phyloP scores from a whole-genome alignment of 805 yeast species.

The Cyberlindnera xylosilytica region DNA sequence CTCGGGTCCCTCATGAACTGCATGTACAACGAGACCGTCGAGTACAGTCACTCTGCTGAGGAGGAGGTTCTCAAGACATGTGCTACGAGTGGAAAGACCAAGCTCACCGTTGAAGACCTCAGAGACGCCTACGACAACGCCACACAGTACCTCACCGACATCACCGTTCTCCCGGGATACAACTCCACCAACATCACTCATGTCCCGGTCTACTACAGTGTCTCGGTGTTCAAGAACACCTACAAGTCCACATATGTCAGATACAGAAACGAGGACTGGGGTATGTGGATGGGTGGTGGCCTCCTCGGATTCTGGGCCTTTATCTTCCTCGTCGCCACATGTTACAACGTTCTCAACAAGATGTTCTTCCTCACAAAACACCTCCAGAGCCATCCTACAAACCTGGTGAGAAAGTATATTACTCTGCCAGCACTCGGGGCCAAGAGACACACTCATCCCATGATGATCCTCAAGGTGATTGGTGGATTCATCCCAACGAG shows the following conservation, averaged over 20 bases:
- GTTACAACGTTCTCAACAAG: conserved; percentile 26
- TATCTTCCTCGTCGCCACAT: conserved; percentile 39
- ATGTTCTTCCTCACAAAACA: conserved; percentile 16
- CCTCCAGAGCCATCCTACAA: conserved; percentile 16
- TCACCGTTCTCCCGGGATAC: conserved; percentile 32
- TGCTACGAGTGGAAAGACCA: conserved; percentile 14
- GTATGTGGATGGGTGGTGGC: conserved; percentile 46
- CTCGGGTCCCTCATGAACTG: conserved; percentile 31
- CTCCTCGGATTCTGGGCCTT: conserved; percentile 47
- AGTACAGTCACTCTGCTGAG: conserved; percentile 17
- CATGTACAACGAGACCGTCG: conserved; percentile 19
- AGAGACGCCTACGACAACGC: conserved; percentile 41
- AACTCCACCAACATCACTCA: conserved; percentile 31
- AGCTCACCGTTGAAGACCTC: conserved; percentile 34
- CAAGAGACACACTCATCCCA: conserved; percentile 23
- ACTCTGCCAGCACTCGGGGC: conserved; percentile 16
- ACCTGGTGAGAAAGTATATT: conserved; percentile 16
- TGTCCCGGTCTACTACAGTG: conserved; percentile 35
- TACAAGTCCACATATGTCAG: conserved; percentile 29
- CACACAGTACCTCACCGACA: conserved; percentile 38
- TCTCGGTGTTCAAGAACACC: conserved; percentile 26
- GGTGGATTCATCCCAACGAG: conserved; percentile 27
- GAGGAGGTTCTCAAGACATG: conserved; percentile 28
- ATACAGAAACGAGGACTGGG: conserved; percentile 35
- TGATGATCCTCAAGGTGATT: conserved; percentile 10